Conservation (phyloP, 768 basidiomycete genomes). For the Pleurotus cornucopiae region DNA sequence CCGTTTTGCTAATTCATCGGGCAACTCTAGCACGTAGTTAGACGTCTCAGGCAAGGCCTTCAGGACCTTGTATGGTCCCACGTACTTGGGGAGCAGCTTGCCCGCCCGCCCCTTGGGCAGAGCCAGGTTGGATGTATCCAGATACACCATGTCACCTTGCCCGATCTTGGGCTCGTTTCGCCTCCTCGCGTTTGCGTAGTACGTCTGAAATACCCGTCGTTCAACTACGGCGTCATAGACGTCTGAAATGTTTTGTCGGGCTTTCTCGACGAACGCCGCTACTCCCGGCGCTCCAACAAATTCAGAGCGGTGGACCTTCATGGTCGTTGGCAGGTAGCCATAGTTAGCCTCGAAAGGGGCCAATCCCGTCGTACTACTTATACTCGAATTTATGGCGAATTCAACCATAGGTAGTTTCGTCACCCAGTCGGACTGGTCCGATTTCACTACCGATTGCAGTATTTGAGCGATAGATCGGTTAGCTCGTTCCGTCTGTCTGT, state of each 20-base stretch:
- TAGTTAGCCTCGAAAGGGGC: too few species aligned
- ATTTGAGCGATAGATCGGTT: conserved; percentile 27
- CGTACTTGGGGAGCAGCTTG: conserved; percentile 31
- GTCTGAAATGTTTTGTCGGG: neutral
- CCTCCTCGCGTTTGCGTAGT: conserved; percentile 22
- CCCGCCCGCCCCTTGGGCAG: conserved; percentile 26
- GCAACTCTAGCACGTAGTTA: conserved; percentile 24
- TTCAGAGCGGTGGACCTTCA: conserved; percentile 7
- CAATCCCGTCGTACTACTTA: conserved; percentile 7
- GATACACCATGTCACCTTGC: conserved; percentile 24
- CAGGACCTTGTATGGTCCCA: conserved; percentile 32
- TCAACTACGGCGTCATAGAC: conserved; percentile 31
- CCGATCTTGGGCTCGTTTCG: conserved; percentile 11
- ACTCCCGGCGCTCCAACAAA: conserved; percentile 16
- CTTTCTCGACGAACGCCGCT: conserved; percentile 18
- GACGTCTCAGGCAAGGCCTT: conserved; percentile 15
- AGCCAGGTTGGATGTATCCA: conserved; percentile 31
- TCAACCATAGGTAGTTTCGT: neutral
- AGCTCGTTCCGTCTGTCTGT: conserved; percentile 22
- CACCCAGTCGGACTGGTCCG: conserved; percentile 29
- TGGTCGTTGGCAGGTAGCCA: conserved; percentile 17
- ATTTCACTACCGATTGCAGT: conserved; percentile 16
- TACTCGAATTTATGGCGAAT: conserved; percentile 32
- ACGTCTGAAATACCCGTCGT: conserved; percentile 22
- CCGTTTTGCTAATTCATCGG: conserved; percentile 17